Conservation (phyloP, 1,139 yeast species). For the Magnusiomyces paraingens region DNA sequence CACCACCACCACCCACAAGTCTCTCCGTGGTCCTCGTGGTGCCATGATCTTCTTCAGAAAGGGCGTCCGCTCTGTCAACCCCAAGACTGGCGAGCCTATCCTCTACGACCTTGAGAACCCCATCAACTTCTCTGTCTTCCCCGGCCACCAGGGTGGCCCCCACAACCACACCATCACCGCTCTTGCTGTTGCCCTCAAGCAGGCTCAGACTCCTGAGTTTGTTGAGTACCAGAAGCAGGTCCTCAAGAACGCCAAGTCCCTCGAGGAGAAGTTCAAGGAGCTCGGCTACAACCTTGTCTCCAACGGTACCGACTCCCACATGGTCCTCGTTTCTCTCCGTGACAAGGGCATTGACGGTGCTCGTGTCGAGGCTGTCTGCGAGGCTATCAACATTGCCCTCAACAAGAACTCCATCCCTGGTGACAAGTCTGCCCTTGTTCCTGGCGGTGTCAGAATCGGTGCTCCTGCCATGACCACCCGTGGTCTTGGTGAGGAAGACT, state of each 20-base stretch:
- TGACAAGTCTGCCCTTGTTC: conserved; percentile 89
- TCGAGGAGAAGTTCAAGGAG: conserved; percentile 60
- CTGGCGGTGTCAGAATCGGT: conserved; percentile 94
- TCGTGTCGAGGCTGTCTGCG: conserved; percentile 85
- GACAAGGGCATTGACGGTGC: conserved; percentile 91
- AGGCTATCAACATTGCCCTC: conserved; percentile 85
- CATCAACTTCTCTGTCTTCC: conserved; percentile 94
- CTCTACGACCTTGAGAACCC: conserved; percentile 80
- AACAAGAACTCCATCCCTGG: conserved; percentile 96
- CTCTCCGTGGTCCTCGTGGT: conserved; percentile 97
- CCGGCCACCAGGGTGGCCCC: conserved; percentile 99
- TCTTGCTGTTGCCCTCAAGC: conserved; percentile 87
- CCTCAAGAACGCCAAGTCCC: conserved; percentile 68
- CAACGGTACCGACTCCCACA: conserved; percentile 91
- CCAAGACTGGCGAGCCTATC: conserved; percentile 81
- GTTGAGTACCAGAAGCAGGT: conserved; percentile 79
- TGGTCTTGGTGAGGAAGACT: conserved; percentile 77
- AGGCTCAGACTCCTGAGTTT: conserved; percentile 80
- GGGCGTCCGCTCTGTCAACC: conserved; percentile 73
- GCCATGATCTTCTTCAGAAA: conserved; percentile 96
- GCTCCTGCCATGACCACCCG: conserved; percentile 98
- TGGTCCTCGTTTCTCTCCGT: conserved; percentile 78
- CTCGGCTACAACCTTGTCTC: conserved; percentile 79
- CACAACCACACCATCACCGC: conserved; percentile 97
- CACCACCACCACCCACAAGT: conserved; percentile 95